Evolutionary conservation across 2,329 filamentous ascomycete genomes (phyloP), one percentile per base, ranked within the genome.

Genomic region (Penicillium sp.): DNA sequence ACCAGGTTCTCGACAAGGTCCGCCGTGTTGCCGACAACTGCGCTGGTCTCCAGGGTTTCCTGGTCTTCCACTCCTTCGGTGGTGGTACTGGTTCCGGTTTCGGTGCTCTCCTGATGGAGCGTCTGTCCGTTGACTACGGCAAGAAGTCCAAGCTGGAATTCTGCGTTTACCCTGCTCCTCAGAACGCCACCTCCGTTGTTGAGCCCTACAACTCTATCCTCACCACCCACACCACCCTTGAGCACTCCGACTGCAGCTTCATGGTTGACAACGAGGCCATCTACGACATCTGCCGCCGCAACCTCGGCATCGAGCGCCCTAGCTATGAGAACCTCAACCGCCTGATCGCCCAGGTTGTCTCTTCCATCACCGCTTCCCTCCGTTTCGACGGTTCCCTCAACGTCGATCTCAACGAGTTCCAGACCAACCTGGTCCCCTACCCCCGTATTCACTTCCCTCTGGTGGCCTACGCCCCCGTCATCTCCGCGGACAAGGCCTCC

Each of bases 61-160:
- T 97, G 61, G 90, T 98, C 69, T 97, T 97, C 87, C 93, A 98
- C 85, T 97, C 91, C 53, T 97, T 98, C 72, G 93, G 93, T 76
- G 93, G 93, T 76, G 93, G 93, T 79, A 98, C 93, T 64, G 93
- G 93, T 67, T 98, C 93, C 64, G 93, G 93, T 70, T 98, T 98
- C 74, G 93, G 93, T 76, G 93, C 93, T 66, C 84, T 98, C 62
- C 80, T 98, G 65, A 95, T 98, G 89, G 93, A 98, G 80, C 91
- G 93, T 71, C 84, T 98, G 56, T 97, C 93, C 32, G 88, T 96
- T 67, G 93, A 98, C 77, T 98, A 96, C 71, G 91, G 93, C 79
- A 98, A 98, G 85, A 98, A 98, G 85, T 94, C 87, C 82, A 98
- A 98, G 85, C 83, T 98, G 58, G 93, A 98, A 77, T 98, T 98